Conservation (phyloP, 2,329 filamentous ascomycete genomes). For the Thelonectria rubi region DNA sequence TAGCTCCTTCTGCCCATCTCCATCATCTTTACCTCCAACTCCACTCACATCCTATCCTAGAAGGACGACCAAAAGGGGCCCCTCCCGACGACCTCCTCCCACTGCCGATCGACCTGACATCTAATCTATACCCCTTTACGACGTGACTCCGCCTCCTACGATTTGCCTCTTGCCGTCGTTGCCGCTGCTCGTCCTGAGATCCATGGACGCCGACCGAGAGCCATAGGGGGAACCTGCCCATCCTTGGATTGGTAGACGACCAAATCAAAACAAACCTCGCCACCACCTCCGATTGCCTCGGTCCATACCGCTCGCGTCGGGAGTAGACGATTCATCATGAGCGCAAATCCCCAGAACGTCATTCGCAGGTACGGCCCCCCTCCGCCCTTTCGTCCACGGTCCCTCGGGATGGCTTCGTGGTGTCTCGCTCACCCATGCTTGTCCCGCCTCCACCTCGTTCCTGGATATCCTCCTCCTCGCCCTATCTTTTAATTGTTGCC, state of each 20-base stretch:
- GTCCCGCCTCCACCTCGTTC: constrained; percentile 7
- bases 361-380: constrained; percentile 70
- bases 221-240: constrained; percentile 17
- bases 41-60: no score
- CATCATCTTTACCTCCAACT: constrained; percentile 13
- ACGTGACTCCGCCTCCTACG: constrained; percentile 2
- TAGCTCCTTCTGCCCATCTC: constrained; percentile 14
- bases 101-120: background rate
- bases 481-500: constrained; percentile 5
- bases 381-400: constrained; percentile 22
- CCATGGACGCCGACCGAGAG: constrained; percentile 17
- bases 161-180: constrained; percentile 12
- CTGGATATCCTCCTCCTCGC: no score
- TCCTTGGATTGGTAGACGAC: constrained; percentile 17
- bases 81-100: constrained; percentile 14
- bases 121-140: constrained; percentile 15
- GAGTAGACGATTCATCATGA: constrained; percentile 50
- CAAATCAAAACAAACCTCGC: constrained; percentile 17
- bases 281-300: constrained; percentile 18
- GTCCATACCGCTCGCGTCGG: constrained; percentile 22
- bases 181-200: no score
- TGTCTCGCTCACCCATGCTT: constrained; percentile 1
- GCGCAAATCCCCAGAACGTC: constrained; percentile 61
- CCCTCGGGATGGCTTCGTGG: no score
- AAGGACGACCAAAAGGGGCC: constrained; percentile 27